Base-by-base conservation (phyloP, 495 filamentous ascomycete genomes). In the Talaromyces stipitatus region DNA sequence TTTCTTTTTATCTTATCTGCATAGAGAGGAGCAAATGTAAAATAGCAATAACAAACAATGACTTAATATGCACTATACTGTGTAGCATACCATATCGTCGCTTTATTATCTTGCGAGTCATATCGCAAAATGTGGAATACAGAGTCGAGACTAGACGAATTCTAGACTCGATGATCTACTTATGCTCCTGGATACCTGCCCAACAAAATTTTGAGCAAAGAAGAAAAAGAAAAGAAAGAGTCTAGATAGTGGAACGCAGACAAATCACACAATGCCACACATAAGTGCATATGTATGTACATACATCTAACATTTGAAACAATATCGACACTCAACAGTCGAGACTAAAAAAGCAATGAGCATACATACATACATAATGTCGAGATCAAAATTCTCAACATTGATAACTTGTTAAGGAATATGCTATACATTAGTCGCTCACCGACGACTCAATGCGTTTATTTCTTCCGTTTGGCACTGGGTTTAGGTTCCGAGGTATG, bases 11-110 rank as follows among this genome's bases (percentile, higher is more conserved):
- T 51, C 48, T 51, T 51, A 26, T 30, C 48, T 51, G 48, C 48
- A 51, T 51, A 51, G 48, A 51, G 27, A 51, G 48, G 48, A 51
- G 48, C 48, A 51, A 51, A 26, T 51, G 48, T 51, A 51, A 51
- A 51, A 51, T 51, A 51, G 48, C 48, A 51, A n/a, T n/a, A n/a
- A 23, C 48, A 51, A 24, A 51, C 23, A 23, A 47, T 26, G 43
- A 47, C n/a, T 46, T 47, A 47, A 47, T 47, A 47, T 47, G 18
- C 12, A n/a, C 43, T 47, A 14, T 16, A 41, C n/a, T 47, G n/a
- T 23, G 2, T 26, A 26, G 9, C 43, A 47, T 47, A 47, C n/a
- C n/a, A n/a, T n/a, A n/a, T n/a, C n/a, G n/a, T n/a, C n/a, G n/a
- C n/a, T n/a, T n/a, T n/a, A n/a, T n/a, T n/a, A n/a, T n/a, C n/a